Conservation (phyloP, 148 eudicot species). For the Rheum nobile region DNA sequence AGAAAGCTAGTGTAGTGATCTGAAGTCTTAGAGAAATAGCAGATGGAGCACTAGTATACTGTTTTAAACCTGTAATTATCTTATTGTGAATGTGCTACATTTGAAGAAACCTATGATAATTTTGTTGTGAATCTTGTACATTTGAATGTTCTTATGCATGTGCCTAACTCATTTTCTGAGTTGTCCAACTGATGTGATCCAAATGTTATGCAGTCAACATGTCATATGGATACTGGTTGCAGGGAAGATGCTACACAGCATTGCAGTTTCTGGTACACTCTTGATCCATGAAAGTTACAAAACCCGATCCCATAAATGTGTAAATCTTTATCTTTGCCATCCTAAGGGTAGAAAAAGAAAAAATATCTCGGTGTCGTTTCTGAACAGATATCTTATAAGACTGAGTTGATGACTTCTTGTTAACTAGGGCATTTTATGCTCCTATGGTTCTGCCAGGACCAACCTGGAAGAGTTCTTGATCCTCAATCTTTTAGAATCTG, state of each 20-base stretch:
- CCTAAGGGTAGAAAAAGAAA: neutral
- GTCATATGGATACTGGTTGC: conserved; percentile 93
- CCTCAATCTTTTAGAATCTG: neutral
- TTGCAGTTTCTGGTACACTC: conserved; percentile 66
- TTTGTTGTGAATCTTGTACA: neutral
- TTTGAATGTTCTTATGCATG: neutral
- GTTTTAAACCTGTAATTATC: neutral
- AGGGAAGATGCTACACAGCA: conserved; percentile 53
- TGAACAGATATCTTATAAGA: neutral
- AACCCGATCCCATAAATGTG: neutral
- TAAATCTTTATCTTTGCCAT: neutral
- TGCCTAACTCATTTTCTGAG: conserved; percentile 3
- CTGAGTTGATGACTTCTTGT: neutral
- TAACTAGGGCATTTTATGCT: neutral
- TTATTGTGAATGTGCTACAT: neutral
- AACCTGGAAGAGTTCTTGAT: neutral
- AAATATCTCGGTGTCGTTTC: neutral
- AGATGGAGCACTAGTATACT: neutral
- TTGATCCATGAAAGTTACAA: conserved; percentile 6
- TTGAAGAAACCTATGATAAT: neutral
- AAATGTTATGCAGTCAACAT: conserved; percentile 56
- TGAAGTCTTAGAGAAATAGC: neutral
- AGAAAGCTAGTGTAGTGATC: neutral
- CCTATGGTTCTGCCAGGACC: neutral
- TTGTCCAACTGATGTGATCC: conserved; percentile 14